These are phyloP conservation scores for Isabelozyma rhagii DNA, from an alignment of 805 yeast genomes.

Conservation along the genomic window DNA sequence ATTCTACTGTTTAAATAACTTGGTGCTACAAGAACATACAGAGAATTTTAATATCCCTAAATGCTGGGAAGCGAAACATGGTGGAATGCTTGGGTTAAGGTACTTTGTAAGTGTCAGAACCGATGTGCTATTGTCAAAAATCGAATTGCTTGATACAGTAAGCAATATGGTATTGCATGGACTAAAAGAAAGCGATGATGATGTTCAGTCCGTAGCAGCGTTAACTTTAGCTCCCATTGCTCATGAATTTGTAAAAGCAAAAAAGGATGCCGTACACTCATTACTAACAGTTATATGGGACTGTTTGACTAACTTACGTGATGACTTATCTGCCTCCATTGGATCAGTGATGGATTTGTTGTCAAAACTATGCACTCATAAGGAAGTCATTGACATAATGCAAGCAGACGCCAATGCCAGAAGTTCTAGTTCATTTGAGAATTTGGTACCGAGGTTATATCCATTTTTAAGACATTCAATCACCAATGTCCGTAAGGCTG, in stretches of 20 bases:
- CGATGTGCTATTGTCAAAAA: conserved; percentile 62
- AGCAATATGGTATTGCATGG: conserved; percentile 87
- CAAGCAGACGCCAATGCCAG: conserved; percentile 55
- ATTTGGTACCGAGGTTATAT: conserved; percentile 82
- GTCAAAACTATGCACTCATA: conserved; percentile 81
- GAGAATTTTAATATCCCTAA: conserved; percentile 39
- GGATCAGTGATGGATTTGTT: conserved; percentile 94
- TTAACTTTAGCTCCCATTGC: conserved; percentile 90
- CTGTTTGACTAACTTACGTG: conserved; percentile 77
- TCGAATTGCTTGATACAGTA: conserved; percentile 63
- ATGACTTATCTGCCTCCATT: conserved; percentile 90
- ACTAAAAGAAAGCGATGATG: conserved; percentile 75
- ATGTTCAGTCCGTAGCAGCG: conserved; percentile 96
- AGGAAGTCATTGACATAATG: conserved; percentile 70
- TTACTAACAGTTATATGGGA: conserved; percentile 81
- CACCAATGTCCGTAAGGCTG: conserved; percentile 85
- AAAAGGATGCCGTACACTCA: conserved; percentile 47
- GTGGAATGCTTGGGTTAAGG: conserved; percentile 91
- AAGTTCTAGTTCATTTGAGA: conserved; percentile 58
- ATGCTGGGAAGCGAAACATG: conserved; percentile 98
- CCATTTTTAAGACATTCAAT: conserved; percentile 95
- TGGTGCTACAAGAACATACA: conserved; percentile 64
- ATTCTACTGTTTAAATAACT: conserved; percentile 60
- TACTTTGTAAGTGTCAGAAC: conserved; percentile 89
- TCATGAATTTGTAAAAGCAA: conserved; percentile 71